A percentile compares a stretch with the other conserved stretches of the same genome.
Evolutionary conservation across 495 filamentous ascomycete species (phyloP).

Genomic region (Hypoxylon lienhwacheense): DNA sequence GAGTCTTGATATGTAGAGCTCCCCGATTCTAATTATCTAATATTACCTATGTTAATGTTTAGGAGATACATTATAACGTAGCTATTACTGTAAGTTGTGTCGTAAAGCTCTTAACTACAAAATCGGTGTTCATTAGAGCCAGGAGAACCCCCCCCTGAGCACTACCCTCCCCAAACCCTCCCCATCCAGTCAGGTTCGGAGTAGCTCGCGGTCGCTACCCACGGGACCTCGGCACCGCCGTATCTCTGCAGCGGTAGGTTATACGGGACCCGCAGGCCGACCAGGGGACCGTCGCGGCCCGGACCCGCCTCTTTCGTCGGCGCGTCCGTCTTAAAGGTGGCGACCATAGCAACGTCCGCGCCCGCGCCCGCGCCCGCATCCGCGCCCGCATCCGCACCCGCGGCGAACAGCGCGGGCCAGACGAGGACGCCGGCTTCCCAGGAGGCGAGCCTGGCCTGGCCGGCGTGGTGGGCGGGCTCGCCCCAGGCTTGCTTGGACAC

Average conservation of each 20-base stretch:
- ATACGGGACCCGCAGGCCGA: slow-evolving; percentile 83
- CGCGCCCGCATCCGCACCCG: no score
- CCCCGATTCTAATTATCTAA: background rate
- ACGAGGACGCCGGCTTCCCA: slow-evolving; percentile 87
- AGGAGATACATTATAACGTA: no score
- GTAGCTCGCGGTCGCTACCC: slow-evolving; percentile 71
- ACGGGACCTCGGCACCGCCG: slow-evolving; percentile 64
- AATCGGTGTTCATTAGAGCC: no score
- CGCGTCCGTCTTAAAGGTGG: slow-evolving; percentile 64
- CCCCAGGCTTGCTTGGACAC: slow-evolving; percentile 92
- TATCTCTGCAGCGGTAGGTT: slow-evolving; percentile 74
- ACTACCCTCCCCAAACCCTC: slow-evolving; percentile 29
- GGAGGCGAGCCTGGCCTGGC: slow-evolving; percentile 70
- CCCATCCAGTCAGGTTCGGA: slow-evolving; percentile 71
- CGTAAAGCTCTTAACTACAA: no score
- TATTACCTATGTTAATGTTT: background rate
- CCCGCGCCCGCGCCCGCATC: no score
- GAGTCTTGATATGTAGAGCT: no score
- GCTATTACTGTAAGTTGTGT: no score
- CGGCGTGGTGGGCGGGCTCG: slow-evolving; percentile 52
- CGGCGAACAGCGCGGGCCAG: slow-evolving; percentile 75
- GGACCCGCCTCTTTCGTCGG: slow-evolving; percentile 39
- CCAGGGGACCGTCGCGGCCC: slow-evolving; percentile 34
- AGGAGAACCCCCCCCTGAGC: no score
- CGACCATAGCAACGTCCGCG: slow-evolving; percentile 63